These are phyloP conservation scores for Metschnikowia borealis DNA, from an alignment of 805 yeast species.

Conservation along the genomic window DNA sequence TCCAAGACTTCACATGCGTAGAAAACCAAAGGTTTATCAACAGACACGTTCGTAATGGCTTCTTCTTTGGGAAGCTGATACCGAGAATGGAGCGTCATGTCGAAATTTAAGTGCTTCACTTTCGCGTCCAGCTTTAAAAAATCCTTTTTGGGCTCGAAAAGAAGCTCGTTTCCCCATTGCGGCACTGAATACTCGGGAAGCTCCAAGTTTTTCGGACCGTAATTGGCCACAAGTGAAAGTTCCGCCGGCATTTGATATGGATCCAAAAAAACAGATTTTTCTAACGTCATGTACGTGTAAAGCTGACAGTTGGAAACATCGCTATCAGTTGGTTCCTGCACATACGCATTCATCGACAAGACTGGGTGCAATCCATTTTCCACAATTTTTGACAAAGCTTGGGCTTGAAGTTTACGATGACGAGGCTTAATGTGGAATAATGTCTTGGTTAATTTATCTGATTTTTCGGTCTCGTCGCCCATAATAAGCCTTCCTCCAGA, in stretches of 20 bases:
- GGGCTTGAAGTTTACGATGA: constrained; percentile 20
- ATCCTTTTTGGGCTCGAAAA: constrained; percentile 25
- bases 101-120: constrained; percentile 7
- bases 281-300: constrained; percentile 30
- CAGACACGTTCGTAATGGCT: constrained; percentile 11
- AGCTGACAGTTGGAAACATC: constrained; percentile 25
- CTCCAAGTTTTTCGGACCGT: constrained; percentile 37
- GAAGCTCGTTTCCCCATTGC: constrained; percentile 40
- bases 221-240: constrained; percentile 21
- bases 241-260: constrained; percentile 32
- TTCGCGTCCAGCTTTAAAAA: neutral
- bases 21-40: constrained; percentile 28
- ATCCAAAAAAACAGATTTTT: constrained; percentile 35
- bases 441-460: constrained; percentile 23
- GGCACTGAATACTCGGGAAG: constrained; percentile 35
- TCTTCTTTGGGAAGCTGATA: constrained; percentile 31
- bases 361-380: constrained; percentile 39
- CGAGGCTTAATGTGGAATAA: constrained; percentile 41
- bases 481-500: constrained; percentile 33
- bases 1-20: constrained; percentile 33
- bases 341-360: constrained; percentile 11
- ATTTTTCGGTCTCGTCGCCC: constrained; percentile 16
- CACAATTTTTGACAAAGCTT: constrained; percentile 3
- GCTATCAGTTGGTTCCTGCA: constrained; percentile 23
- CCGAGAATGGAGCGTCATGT: constrained; percentile 33